Conservation (phyloP, 2,329 filamentous ascomycete species). For the Fusarium tjaetaba region DNA sequence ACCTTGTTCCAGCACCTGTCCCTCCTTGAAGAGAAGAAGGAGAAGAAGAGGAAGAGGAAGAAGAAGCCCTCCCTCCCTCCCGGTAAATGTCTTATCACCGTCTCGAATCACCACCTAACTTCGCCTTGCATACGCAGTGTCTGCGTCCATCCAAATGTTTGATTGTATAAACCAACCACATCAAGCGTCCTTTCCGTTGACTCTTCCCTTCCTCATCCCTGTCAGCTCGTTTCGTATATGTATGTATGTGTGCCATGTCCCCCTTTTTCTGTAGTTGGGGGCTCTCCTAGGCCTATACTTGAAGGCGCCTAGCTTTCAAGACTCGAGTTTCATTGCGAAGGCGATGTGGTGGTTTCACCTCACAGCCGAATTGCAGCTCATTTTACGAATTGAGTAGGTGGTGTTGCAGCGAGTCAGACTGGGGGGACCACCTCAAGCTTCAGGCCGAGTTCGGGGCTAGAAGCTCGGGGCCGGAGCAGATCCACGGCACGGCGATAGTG, state of each 20-base stretch:
- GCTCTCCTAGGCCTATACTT: slow-evolving; percentile 10
- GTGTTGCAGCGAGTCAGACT: slow-evolving; percentile 37
- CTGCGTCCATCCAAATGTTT: slow-evolving; percentile 9
- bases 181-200: slow-evolving; percentile 11
- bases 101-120: slow-evolving; percentile 27
- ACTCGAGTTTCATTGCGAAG: slow-evolving; percentile 28
- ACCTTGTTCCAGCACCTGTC: slow-evolving; percentile 10
- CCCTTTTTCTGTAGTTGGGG: slow-evolving; percentile 6
- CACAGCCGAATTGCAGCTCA: slow-evolving; percentile 12
- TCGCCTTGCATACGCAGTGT: slow-evolving; percentile 34
- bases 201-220: slow-evolving; percentile 5
- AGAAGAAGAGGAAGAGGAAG: background rate
- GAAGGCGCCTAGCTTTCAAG: slow-evolving; percentile 37
- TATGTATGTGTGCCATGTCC: background rate
- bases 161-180: slow-evolving; percentile 22
- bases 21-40: background rate
- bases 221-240: slow-evolving; percentile 13
- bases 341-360: slow-evolving; percentile 27
- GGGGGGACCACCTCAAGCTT: slow-evolving; percentile 38
- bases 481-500: slow-evolving; percentile 24
- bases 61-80: background rate
- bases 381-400: slow-evolving; percentile 33
- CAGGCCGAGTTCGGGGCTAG: slow-evolving; percentile 39
- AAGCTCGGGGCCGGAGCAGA: slow-evolving; percentile 35
- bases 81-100: slow-evolving; percentile 25